These are phyloP conservation scores for Panicum hallii DNA, from an alignment of 202 grass and related monocot species.

Conservation along the genomic window DNA sequence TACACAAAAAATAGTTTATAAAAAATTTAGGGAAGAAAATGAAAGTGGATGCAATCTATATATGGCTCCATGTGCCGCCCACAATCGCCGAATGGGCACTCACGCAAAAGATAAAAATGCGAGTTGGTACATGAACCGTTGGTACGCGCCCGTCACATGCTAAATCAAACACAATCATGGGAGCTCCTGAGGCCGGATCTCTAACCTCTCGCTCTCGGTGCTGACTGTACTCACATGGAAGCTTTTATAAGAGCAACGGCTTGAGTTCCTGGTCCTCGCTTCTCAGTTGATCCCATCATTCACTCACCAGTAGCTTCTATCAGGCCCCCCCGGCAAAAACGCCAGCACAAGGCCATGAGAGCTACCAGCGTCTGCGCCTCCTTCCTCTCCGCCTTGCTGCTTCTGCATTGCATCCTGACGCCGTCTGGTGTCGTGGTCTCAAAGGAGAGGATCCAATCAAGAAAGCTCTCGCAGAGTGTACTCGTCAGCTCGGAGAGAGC, in stretches of 20 bases:
- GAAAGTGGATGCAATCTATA: conserved; percentile 14
- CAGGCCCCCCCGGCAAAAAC: not conserved
- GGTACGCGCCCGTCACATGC: conserved; percentile 17
- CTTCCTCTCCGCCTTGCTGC: conserved; percentile 42
- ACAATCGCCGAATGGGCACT: not conserved
- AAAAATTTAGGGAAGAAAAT: not conserved
- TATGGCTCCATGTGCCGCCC: conserved; percentile 41
- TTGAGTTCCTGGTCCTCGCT: not conserved
- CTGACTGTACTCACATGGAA: conserved; percentile 35
- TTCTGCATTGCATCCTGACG: conserved; percentile 39
- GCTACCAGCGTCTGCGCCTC: conserved; percentile 1
- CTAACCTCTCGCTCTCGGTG: not conserved
- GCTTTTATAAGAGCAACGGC: conserved; percentile 10
- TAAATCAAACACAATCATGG: conserved; percentile 7
- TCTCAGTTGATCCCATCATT: not conserved
- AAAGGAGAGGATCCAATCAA: conserved; percentile 23
- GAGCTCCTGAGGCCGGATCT: conserved; percentile 12
- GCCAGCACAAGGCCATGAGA: conserved; percentile 42
- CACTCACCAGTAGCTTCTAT: not conserved
- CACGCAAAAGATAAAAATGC: not conserved
- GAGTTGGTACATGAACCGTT: conserved; percentile 7
- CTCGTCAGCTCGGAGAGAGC: conserved; percentile 19
- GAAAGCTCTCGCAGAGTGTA: conserved; percentile 40
- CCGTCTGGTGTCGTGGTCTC: not conserved
- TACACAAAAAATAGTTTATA: not conserved